Percentiles rank a stretch among this genome's conserved stretches.
These are phyloP conservation scores for Bryum argenteum DNA, from an alignment of 225 moss, liverwort and hornwort species.

Conservation along the genomic window DNA sequence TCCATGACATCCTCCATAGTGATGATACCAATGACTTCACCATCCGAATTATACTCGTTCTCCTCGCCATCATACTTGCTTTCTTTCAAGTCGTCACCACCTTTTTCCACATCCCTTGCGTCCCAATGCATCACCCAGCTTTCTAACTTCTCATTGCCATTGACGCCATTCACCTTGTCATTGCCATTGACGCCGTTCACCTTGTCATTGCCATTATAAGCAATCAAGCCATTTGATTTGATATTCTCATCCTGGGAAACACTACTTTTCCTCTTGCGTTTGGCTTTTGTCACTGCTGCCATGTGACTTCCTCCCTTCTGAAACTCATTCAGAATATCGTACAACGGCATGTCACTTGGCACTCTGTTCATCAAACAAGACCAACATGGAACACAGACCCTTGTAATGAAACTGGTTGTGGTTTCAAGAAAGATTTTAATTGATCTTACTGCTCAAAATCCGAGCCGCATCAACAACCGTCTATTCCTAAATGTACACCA, in stretches of 20 bases:
- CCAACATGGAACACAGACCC: too few relatives aligned
- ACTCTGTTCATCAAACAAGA: constrained; percentile 37
- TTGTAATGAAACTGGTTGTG: too few relatives aligned
- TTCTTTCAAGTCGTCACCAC: constrained; percentile 27
- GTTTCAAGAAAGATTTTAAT: too few relatives aligned
- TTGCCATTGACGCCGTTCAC: constrained; percentile 30
- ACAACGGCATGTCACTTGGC: constrained; percentile 75
- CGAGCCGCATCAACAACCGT: too few relatives aligned
- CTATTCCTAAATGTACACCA: too few relatives aligned
- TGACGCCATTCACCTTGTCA: constrained; percentile 36
- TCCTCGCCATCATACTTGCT: constrained; percentile 36
- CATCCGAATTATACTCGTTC: constrained; percentile 42
- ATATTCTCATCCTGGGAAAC: too few relatives aligned
- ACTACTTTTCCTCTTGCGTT: constrained; percentile 48
- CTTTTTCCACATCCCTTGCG: constrained; percentile 40
- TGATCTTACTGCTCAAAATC: too few relatives aligned
- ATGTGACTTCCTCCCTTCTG: constrained; percentile 86
- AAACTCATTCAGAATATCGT: constrained; percentile 51
- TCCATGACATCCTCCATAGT: constrained; percentile 74
- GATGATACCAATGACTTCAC: constrained; percentile 57
- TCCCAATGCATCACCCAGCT: background rate
- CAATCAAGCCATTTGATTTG: too few relatives aligned
- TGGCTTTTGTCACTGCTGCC: constrained; percentile 81
- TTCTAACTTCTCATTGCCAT: constrained; percentile 34
- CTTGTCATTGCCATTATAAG: constrained; percentile 27